A percentile compares a stretch with the other conserved stretches of the same genome.
phyloP scores from a whole-genome alignment of 2,329 filamentous ascomycete species.

The Aspergillus versicolor region DNA sequence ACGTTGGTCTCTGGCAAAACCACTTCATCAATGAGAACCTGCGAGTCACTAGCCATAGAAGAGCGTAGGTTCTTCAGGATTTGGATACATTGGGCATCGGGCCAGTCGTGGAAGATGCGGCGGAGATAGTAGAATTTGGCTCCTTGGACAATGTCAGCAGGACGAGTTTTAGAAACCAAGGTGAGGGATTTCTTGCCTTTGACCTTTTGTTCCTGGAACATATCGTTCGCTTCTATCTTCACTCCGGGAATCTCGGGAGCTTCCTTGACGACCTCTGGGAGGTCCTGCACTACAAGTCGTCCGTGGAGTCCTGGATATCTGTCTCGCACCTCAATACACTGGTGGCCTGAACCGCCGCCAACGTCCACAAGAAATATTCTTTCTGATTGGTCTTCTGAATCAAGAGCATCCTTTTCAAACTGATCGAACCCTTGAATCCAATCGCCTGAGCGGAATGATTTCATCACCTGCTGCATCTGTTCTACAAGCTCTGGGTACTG shows the following conservation, averaged over 20 bases:
- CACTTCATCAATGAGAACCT: slow-evolving; percentile 47
- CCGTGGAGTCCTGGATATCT: slow-evolving; percentile 34
- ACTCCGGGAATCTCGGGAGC: slow-evolving; percentile 29
- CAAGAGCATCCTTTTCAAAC: neutral
- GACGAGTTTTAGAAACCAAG: slow-evolving; percentile 3
- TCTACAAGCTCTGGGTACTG: slow-evolving; percentile 26
- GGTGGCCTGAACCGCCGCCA: slow-evolving; percentile 43
- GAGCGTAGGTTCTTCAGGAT: slow-evolving; percentile 36
- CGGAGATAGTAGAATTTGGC: slow-evolving; percentile 31
- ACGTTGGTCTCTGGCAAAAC: slow-evolving; percentile 36
- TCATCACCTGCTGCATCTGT: neutral
- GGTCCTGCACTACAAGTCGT: slow-evolving; percentile 44
- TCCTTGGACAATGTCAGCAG: slow-evolving; percentile 24
- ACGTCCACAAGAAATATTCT: slow-evolving; percentile 42
- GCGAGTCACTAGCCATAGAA: slow-evolving; percentile 24
- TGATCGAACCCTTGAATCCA: neutral
- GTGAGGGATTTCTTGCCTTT: neutral
- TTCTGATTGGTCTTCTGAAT: neutral
- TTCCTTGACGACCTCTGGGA: slow-evolving; percentile 30
- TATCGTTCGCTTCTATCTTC: slow-evolving; percentile 12
- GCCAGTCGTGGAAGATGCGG: slow-evolving; percentile 31
- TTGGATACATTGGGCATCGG: slow-evolving; percentile 14
- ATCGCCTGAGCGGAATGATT: slow-evolving; percentile 7
- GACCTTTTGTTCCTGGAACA: neutral
- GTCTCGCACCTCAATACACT: slow-evolving; percentile 32